Evolutionary conservation across 2,329 filamentous ascomycete species (phyloP).

Genomic region (Fusarium penzigii): DNA sequence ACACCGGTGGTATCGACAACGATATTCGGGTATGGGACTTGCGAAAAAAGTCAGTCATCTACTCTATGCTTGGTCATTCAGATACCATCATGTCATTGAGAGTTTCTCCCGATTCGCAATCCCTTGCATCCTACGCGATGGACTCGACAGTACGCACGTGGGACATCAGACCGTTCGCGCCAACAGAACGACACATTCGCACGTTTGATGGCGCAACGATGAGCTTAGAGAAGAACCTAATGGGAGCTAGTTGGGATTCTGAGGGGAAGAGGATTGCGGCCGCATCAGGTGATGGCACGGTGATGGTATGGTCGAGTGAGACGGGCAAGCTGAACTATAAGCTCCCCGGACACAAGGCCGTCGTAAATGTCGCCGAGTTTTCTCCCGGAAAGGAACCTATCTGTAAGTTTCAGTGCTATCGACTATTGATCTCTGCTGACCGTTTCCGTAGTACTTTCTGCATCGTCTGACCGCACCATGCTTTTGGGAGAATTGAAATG

Average conservation of each 20-base stretch:
- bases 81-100: conserved; percentile 90
- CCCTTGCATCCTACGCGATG: conserved; percentile 87
- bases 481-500: conserved; percentile 74
- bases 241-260: conserved; percentile 86
- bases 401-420: conserved; percentile 57
- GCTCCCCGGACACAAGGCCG: conserved; percentile 90
- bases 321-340: conserved; percentile 93
- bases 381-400: conserved; percentile 83
- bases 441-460: conserved; percentile 70
- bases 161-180: conserved; percentile 95
- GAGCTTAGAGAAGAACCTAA: conserved; percentile 88
- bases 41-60: conserved; percentile 84
- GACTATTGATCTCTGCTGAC: background rate
- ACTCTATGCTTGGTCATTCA: conserved; percentile 84
- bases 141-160: conserved; percentile 93
- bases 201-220: conserved; percentile 91
- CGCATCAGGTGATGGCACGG: conserved; percentile 86
- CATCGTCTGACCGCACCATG: conserved; percentile 84
- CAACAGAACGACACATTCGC: conserved; percentile 78
- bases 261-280: conserved; percentile 85
- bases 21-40: conserved; percentile 97
- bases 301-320: conserved; percentile 86
- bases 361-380: conserved; percentile 93
- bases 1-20: conserved; percentile 93
- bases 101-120: conserved; percentile 91